Evolutionary conservation across 306 rosid genomes (phyloP).

Genomic region (Alnus rubra): DNA sequence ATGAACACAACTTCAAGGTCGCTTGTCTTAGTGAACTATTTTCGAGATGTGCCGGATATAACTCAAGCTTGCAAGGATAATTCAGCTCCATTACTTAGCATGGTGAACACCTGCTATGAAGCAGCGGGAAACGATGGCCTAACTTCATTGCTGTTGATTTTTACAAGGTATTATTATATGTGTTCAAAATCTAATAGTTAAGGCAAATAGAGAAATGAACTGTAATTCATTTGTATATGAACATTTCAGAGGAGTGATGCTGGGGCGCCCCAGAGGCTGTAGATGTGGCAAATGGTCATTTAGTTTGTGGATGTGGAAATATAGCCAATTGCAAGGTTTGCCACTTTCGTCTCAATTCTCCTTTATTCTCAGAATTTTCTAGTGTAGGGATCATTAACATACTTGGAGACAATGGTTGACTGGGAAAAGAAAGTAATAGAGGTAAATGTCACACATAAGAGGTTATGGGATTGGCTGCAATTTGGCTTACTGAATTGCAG

Average conservation of each 20-base stretch:
- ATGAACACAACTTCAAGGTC: constrained; percentile 66
- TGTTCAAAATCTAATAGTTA: not conserved
- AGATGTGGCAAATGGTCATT: constrained; percentile 65
- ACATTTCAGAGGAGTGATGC: constrained; percentile 74
- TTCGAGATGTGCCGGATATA: constrained; percentile 43
- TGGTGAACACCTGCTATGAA: constrained; percentile 60
- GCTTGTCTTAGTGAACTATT: constrained; percentile 65
- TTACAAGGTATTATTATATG: constrained; percentile 51
- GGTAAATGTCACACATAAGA: not conserved
- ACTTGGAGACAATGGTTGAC: not conserved
- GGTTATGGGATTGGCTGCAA: not conserved
- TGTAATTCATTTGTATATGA: not conserved
- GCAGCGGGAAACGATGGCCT: constrained; percentile 77
- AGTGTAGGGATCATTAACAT: not conserved
- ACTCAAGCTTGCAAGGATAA: constrained; percentile 66
- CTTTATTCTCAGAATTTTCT: not conserved
- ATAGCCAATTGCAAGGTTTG: constrained; percentile 65
- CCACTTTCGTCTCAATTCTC: not conserved
- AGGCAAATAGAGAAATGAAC: not conserved
- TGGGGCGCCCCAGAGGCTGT: constrained; percentile 68
- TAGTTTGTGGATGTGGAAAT: constrained; percentile 69
- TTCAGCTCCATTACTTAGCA: constrained; percentile 64
- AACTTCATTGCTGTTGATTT: constrained; percentile 86
- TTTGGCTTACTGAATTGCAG: no score
- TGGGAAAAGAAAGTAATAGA: not conserved